Percentiles rank a stretch among this genome's conserved stretches.
phyloP scores from a whole-genome alignment of 148 eudicot genomes.

The Rhododendron williamsianum region DNA sequence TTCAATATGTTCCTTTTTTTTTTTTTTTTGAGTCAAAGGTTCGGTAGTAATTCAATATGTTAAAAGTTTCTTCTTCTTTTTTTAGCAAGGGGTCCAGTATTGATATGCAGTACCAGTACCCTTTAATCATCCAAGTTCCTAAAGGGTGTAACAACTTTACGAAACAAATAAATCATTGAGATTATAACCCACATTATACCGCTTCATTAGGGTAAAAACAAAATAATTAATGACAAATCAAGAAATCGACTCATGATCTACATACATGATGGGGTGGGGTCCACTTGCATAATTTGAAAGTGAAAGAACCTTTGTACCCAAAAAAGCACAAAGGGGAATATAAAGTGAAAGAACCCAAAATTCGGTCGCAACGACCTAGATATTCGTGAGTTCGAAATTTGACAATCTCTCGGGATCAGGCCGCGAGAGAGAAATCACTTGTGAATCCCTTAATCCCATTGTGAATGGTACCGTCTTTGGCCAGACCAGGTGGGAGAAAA shows the following conservation, averaged over 20 bases:
- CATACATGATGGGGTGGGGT: constrained; percentile 9
- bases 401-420: too few relatives aligned
- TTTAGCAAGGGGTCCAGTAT: neutral
- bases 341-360: neutral
- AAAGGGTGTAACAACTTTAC: constrained; percentile 13
- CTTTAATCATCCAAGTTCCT: neutral
- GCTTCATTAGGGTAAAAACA: constrained; percentile 7
- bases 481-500: too few relatives aligned
- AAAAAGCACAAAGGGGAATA: neutral
- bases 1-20: too few relatives aligned
- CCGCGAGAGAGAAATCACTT: too few relatives aligned
- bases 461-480: too few relatives aligned
- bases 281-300: constrained; percentile 21
- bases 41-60: neutral
- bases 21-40: too few relatives aligned
- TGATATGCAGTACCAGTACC: too few relatives aligned
- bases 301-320: constrained; percentile 6
- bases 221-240: neutral
- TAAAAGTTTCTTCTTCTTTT: neutral
- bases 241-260: neutral
- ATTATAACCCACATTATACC: constrained; percentile 18
- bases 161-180: constrained; percentile 43
- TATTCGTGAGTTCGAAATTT: too few relatives aligned
- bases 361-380: too few relatives aligned
- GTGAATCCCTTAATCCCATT: too few relatives aligned